These are phyloP conservation scores for Kokia cookei DNA, from an alignment of 441 rosid genomes.

Conservation along the genomic window DNA sequence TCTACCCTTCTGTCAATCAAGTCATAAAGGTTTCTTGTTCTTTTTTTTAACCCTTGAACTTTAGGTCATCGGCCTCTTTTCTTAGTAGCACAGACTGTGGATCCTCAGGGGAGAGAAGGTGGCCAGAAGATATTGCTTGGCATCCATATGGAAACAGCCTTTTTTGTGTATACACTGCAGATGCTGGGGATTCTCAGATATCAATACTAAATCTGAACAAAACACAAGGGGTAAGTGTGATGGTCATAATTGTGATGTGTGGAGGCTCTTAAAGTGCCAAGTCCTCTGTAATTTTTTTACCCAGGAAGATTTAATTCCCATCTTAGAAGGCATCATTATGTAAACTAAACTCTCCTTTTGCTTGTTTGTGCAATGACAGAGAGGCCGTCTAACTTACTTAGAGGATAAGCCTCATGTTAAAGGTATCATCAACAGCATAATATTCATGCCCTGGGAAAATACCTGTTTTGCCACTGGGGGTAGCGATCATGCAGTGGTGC, in stretches of 20 bases:
- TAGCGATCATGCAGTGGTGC: slow-evolving; percentile 78
- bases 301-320: neutral
- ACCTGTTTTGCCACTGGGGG: slow-evolving; percentile 79
- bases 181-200: slow-evolving; percentile 80
- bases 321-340: neutral
- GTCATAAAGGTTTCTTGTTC: slow-evolving; percentile 4
- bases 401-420: slow-evolving; percentile 79
- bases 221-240: slow-evolving; percentile 51
- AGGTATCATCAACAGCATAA: slow-evolving; percentile 76
- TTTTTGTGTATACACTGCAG: slow-evolving; percentile 61
- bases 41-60: slow-evolving; percentile 10
- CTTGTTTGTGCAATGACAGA: slow-evolving; percentile 40
- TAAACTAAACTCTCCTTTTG: neutral
- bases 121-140: slow-evolving; percentile 97
- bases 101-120: slow-evolving; percentile 67
- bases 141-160: slow-evolving; percentile 77
- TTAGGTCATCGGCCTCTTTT: slow-evolving; percentile 71
- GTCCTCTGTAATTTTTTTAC: neutral
- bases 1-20: neutral
- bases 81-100: slow-evolving; percentile 61
- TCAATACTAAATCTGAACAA: slow-evolving; percentile 64
- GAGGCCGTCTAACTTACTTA: slow-evolving; percentile 53
- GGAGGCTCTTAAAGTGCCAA: neutral
- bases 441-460: slow-evolving; percentile 81
- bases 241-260: slow-evolving; percentile 5